phyloP scores from a whole-genome alignment of 2,329 filamentous ascomycete species.

The Colletotrichum agaves region DNA sequence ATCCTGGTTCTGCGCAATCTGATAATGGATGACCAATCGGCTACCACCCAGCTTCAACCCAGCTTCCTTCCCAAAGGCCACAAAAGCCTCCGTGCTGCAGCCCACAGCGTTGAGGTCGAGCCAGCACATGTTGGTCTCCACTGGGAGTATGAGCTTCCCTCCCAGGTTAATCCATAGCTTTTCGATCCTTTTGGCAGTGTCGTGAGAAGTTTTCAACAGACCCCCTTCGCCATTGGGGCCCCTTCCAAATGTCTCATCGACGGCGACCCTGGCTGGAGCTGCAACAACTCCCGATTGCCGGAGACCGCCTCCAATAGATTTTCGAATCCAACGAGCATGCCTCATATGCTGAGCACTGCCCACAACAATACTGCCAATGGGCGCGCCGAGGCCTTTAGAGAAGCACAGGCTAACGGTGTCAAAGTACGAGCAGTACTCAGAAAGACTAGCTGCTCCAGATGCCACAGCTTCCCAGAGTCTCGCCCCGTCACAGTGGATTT shows the following conservation, averaged over 20 bases:
- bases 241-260: slow-evolving; percentile 60
- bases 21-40: slow-evolving; percentile 61
- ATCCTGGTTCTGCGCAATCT: slow-evolving; percentile 71
- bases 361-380: slow-evolving; percentile 80
- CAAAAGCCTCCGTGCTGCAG: slow-evolving; percentile 51
- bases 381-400: slow-evolving; percentile 84
- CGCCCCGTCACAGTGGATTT: slow-evolving; percentile 82
- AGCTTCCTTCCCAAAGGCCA: slow-evolving; percentile 51
- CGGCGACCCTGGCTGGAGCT: slow-evolving; percentile 75
- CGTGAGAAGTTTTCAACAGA: slow-evolving; percentile 68
- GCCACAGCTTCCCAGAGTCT: slow-evolving; percentile 84
- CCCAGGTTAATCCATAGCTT: slow-evolving; percentile 76
- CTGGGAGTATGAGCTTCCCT: slow-evolving; percentile 74
- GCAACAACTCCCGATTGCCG: slow-evolving; percentile 79
- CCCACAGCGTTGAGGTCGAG: slow-evolving; percentile 74
- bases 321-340: slow-evolving; percentile 62
- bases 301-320: slow-evolving; percentile 79
- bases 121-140: slow-evolving; percentile 95
- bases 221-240: slow-evolving; percentile 59
- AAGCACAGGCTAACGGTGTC: slow-evolving; percentile 84
- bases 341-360: slow-evolving; percentile 53
- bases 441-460: slow-evolving; percentile 72
- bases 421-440: slow-evolving; percentile 75
- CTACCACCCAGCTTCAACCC: slow-evolving; percentile 55
- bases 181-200: slow-evolving; percentile 72